Percentiles rank a stretch among this genome's conserved stretches.
Conservation (phyloP, 2,329 filamentous ascomycete genomes). For the Chaetomium globosum region DNA sequence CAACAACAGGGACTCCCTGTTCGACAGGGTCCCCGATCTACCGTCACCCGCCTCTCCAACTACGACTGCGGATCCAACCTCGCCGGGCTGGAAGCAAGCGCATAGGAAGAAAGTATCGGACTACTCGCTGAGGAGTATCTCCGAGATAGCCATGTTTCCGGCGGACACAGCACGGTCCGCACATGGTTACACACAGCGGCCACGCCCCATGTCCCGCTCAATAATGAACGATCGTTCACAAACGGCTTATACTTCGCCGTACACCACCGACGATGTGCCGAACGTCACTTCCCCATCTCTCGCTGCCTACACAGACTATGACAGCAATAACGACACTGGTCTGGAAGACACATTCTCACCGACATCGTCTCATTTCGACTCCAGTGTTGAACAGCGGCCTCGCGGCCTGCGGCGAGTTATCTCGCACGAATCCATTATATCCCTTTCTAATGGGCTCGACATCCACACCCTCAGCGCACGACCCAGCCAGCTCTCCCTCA, state of each 20-base stretch:
- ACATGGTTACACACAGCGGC: conserved; percentile 2
- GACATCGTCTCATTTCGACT: conserved; percentile 32
- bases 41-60: conserved; percentile 81
- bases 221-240: conserved; percentile 17
- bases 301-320: conserved; percentile 44
- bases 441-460: conserved; percentile 82
- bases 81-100: conserved; percentile 56
- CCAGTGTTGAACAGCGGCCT: conserved; percentile 33
- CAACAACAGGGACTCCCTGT: conserved; percentile 72
- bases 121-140: conserved; percentile 55
- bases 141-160: conserved; percentile 31
- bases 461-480: conserved; percentile 79
- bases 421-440: conserved; percentile 89
- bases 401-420: conserved; percentile 61
- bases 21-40: conserved; percentile 71
- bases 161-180: conserved; percentile 32
- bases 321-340: conserved; percentile 35
- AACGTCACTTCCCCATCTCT: conserved; percentile 39
- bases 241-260: conserved; percentile 38
- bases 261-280: conserved; percentile 41
- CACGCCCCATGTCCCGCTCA: conserved; percentile 26
- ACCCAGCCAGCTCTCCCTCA: conserved; percentile 71
- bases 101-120: conserved; percentile 62
- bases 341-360: conserved; percentile 39
- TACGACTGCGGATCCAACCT: conserved; percentile 71